Base-by-base conservation (phyloP, 2,329 filamentous ascomycete species). In the Aspergillus hiratsukae region DNA sequence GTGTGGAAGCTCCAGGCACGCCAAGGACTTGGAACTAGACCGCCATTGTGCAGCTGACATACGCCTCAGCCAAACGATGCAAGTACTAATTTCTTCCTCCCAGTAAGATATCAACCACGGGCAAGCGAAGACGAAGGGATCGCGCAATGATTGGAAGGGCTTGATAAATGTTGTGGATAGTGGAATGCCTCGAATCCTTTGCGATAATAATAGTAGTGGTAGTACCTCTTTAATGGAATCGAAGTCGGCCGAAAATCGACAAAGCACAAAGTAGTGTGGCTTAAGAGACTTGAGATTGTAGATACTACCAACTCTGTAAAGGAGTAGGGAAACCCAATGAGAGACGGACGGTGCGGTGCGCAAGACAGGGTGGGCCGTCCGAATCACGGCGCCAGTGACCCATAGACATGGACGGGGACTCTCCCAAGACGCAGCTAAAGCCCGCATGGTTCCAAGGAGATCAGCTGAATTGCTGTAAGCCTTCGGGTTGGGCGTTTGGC, bases 361-460 rank as follows among this genome's bases (percentile, higher is more conserved):
- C n/a, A 46, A 54, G 56, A 50, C 52, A 45, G 31, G 54, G 63
- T 64, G 63, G 63, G 54, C 56, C 60, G 57, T 40, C 58, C 28
- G 51, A 55, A 48, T 59, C 58, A 60, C 58, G 60, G 53, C 66
- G 65, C 66, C 69, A 68, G 61, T 61, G 66, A 70, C 70, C 70
- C 70, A 66, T 72, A 64, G 69, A 68, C 65, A 67, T 72, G 69
- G 70, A 71, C 61, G 66, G 67, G 68, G 69, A 63, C 60, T 61
- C 61, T 56, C 60, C 59, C 58, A 61, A 63, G 61, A 64, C 62
- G 62, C 63, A 62, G 59, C 64, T 65, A 64, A 64, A 59, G 58
- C 52, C 58, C 56, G 57, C 53, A 58, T 63, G 64, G 63, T 64
- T 65, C 64, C 59, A 65, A 61, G 61, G 57, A 54, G 63, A 68